A percentile compares a stretch with the other conserved stretches of the same genome.
Evolutionary conservation across 2,329 filamentous ascomycete species (phyloP).

Genomic region (Hymenoscyphus fraxineus): DNA sequence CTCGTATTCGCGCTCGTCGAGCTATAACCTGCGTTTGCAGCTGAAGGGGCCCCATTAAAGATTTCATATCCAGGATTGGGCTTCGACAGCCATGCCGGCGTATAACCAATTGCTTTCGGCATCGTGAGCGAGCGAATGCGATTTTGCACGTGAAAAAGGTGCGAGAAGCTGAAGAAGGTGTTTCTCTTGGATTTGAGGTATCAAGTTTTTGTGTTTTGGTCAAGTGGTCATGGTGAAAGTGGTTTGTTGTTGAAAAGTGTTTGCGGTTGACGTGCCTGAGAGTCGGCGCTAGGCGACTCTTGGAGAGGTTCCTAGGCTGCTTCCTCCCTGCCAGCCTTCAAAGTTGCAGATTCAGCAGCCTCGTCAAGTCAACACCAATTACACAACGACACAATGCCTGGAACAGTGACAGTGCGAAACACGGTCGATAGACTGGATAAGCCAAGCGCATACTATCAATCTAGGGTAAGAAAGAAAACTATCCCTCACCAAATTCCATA

Average conservation of each 20-base stretch:
- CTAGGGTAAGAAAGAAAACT: constrained; percentile 57
- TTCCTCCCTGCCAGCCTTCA: constrained; percentile 9
- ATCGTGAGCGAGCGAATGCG: constrained; percentile 46
- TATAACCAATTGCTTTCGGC: constrained; percentile 83
- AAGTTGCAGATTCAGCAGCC: constrained; percentile 9
- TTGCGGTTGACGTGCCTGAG: constrained; percentile 17
- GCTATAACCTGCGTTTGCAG: constrained; percentile 20
- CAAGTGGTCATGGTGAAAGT: constrained; percentile 14
- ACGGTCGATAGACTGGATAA: constrained; percentile 91
- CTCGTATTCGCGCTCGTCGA: constrained; percentile 21
- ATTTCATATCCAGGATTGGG: constrained; percentile 74
- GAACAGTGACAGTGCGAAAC: constrained; percentile 42
- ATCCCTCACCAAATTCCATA: constrained; percentile 1
- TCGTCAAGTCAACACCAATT: constrained; percentile 1
- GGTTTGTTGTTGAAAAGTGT: constrained; percentile 22
- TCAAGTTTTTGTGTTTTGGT: constrained; percentile 14
- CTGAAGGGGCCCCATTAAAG: constrained; percentile 52
- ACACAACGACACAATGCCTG: constrained; percentile 31
- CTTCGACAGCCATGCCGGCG: constrained; percentile 80
- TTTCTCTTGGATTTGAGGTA: constrained; percentile 14
- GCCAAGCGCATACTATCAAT: constrained; percentile 89
- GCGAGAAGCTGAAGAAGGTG: constrained; percentile 13
- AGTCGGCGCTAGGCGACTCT: constrained; percentile 23
- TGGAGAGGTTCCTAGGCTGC: constrained; percentile 1
- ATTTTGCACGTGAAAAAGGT: constrained; percentile 14